Conservation (phyloP, 2,329 filamentous ascomycete genomes). For the Fusarium pseudocircinatum region DNA sequence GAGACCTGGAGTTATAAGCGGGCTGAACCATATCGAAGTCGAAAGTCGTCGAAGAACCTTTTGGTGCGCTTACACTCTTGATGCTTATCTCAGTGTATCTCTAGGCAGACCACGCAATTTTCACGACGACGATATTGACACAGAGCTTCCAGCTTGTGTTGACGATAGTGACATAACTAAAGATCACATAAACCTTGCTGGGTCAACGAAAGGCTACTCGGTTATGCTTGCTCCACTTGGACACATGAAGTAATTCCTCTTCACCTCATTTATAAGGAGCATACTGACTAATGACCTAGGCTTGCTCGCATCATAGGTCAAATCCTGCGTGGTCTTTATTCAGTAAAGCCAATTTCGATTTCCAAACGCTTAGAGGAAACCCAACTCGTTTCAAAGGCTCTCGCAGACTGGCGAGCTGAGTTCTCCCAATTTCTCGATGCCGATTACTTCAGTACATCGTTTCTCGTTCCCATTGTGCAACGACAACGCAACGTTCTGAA, state of each 20-base stretch:
- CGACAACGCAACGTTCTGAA: constrained; percentile 55
- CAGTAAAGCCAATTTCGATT: constrained; percentile 47
- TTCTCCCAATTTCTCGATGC: constrained; percentile 52
- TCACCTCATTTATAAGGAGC: no score
- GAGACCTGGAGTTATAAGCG: constrained; percentile 9
- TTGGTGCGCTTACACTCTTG: constrained; percentile 41
- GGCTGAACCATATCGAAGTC: constrained; percentile 32
- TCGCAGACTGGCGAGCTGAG: constrained; percentile 49
- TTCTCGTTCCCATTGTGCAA: constrained; percentile 52
- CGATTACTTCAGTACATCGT: constrained; percentile 47
- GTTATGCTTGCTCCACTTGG: constrained; percentile 50
- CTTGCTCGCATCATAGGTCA: constrained; percentile 49
- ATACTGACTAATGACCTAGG: constrained; percentile 14
- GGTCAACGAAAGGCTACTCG: constrained; percentile 19
- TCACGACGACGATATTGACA: constrained; percentile 42
- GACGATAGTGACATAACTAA: constrained; percentile 33
- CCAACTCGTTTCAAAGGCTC: constrained; percentile 42
- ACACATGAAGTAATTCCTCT: constrained; percentile 48
- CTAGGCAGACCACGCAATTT: constrained; percentile 39
- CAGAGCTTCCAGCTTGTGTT: constrained; percentile 37
- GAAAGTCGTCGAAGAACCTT: constrained; percentile 39
- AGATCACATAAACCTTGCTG: constrained; percentile 26
- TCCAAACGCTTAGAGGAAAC: constrained; percentile 41
- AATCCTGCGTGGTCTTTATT: constrained; percentile 49
- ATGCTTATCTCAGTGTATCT: constrained; percentile 38